Percentiles rank a stretch among this genome's conserved stretches.
phyloP scores from a whole-genome alignment of 495 filamentous ascomycete species.

The Beverwykella pulmonaria region DNA sequence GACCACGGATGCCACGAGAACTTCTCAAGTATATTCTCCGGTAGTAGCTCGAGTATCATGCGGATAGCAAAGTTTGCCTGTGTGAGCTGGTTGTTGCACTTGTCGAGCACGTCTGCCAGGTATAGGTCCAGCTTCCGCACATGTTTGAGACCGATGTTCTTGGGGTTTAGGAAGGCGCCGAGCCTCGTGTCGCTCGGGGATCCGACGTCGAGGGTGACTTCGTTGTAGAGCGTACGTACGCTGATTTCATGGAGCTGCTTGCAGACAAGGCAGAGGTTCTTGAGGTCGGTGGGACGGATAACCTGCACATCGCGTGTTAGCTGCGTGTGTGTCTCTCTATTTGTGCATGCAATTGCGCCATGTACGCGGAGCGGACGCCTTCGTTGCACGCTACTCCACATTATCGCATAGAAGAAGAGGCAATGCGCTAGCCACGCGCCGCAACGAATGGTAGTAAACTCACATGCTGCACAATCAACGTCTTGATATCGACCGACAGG shows the following conservation, averaged over 20 bases:
- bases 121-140: conserved; percentile 45
- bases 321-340: not conserved
- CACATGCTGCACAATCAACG: conserved; percentile 44
- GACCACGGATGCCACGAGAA: conserved; percentile 49
- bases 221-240: conserved; percentile 46
- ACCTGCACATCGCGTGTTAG: conserved; percentile 34
- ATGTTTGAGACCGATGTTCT: conserved; percentile 46
- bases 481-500: conserved; percentile 47
- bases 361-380: not conserved
- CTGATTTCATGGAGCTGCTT: conserved; percentile 47
- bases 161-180: conserved; percentile 43
- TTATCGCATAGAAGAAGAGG: not conserved
- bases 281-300: conserved; percentile 46
- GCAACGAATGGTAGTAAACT: conserved; percentile 2
- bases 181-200: conserved; percentile 41
- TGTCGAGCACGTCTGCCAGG: conserved; percentile 41
- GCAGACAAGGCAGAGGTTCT: conserved; percentile 45
- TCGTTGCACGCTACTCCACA: not conserved
- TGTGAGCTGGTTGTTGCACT: conserved; percentile 44
- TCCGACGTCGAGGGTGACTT: conserved; percentile 46
- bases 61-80: conserved; percentile 46
- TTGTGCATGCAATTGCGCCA: not conserved
- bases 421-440: not conserved
- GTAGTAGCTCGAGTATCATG: conserved; percentile 48
- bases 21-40: conserved; percentile 46